Evolutionary conservation across 139 green algal genomes (phyloP).

Genomic region (Closterium sp.): DNA sequence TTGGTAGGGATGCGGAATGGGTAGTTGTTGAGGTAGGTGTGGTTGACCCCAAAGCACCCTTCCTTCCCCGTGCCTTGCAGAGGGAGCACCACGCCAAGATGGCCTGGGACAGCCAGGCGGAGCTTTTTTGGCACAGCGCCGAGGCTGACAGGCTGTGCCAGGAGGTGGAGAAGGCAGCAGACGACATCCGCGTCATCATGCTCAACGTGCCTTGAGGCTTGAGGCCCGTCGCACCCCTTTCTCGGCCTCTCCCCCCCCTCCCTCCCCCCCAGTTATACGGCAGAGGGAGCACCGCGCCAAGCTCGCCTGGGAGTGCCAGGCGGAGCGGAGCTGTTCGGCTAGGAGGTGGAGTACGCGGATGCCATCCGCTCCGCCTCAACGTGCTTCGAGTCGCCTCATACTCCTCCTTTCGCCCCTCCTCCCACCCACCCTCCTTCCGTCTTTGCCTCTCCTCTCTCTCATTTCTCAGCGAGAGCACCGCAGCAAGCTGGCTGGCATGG

Average conservation of each 20-base stretch:
- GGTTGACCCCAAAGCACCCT: background rate
- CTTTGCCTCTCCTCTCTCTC: background rate
- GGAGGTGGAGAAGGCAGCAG: slow-evolving; percentile 77
- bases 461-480: slow-evolving; percentile 56
- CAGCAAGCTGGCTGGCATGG: slow-evolving; percentile 55
- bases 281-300: background rate
- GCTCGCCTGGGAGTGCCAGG: background rate
- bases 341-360: too few relatives aligned
- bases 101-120: too few relatives aligned
- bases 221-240: background rate
- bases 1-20: background rate
- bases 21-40: background rate
- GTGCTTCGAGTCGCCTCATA: too few relatives aligned
- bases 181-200: too few relatives aligned
- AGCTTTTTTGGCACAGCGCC: too few relatives aligned
- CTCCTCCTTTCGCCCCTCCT: too few relatives aligned
- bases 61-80: background rate
- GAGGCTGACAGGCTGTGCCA: slow-evolving; percentile 72
- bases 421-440: too few relatives aligned
- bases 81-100: too few relatives aligned
- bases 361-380: too few relatives aligned
- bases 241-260: background rate
- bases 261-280: background rate
- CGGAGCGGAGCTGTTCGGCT: background rate
- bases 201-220: slow-evolving; percentile 55